Percentiles rank a stretch among this genome's conserved stretches.
Conservation (phyloP, 257 asterid species). For the Euphrasia confusa region DNA sequence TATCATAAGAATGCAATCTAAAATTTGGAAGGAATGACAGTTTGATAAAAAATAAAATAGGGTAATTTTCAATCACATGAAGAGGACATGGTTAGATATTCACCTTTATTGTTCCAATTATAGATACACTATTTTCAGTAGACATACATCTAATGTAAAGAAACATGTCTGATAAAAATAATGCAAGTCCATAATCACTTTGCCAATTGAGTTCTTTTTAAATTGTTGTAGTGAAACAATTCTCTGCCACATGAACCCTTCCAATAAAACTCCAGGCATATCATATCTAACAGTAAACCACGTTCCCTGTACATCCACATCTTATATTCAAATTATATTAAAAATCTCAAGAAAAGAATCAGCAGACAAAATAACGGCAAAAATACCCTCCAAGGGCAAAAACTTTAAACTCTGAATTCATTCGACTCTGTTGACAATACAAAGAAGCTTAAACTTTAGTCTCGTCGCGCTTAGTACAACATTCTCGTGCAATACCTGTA, state of each 20-base stretch:
- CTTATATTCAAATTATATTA: not conserved
- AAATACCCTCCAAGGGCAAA: slow-evolving; percentile 13
- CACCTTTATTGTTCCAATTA: no score
- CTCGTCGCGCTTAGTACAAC: not conserved
- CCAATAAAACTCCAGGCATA: slow-evolving; percentile 3
- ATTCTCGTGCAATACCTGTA: not conserved
- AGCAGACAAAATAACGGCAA: slow-evolving; percentile 21
- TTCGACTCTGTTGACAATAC: not conserved
- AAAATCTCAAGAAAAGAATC: slow-evolving; percentile 13
- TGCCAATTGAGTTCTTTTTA: not conserved
- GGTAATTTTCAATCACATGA: no score
- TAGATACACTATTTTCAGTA: no score
- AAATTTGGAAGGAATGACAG: no score
- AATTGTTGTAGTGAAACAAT: not conserved
- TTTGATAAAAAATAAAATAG: no score
- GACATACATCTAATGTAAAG: no score
- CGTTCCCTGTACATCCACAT: slow-evolving; percentile 19
- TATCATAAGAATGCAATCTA: no score
- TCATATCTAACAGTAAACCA: not conserved
- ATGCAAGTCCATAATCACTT: not conserved
- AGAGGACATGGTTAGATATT: no score
- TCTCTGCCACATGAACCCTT: not conserved
- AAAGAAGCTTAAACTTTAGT: not conserved
- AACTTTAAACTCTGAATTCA: slow-evolving; percentile 4
- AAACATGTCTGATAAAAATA: not conserved